These are phyloP conservation scores for Trichoderma harzianum DNA, from an alignment of 2,329 filamentous ascomycete species.

Conservation along the genomic window DNA sequence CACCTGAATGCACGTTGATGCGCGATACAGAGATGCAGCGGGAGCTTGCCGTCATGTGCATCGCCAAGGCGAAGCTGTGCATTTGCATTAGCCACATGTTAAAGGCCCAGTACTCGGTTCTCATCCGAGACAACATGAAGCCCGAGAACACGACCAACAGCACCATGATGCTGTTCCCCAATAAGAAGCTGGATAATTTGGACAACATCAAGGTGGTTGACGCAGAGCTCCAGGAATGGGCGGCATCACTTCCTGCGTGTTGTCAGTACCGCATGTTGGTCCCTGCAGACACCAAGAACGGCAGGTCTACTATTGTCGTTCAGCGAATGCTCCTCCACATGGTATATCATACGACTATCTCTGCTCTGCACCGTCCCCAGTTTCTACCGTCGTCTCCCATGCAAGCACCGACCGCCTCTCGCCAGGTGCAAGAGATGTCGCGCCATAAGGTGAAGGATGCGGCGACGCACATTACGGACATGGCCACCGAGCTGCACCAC, in stretches of 20 bases:
- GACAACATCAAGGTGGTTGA: constrained; percentile 79
- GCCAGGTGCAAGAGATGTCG: constrained; percentile 77
- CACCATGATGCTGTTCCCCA: constrained; percentile 87
- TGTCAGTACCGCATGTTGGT: constrained; percentile 64
- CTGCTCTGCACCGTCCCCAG: constrained; percentile 85
- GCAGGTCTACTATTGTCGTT: constrained; percentile 58
- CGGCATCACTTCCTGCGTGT: constrained; percentile 64
- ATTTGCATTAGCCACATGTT: constrained; percentile 87
- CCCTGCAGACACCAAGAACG: constrained; percentile 55
- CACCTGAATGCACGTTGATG: constrained; percentile 66
- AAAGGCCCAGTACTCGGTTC: constrained; percentile 85
- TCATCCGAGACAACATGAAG: constrained; percentile 78
- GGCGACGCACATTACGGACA: constrained; percentile 79
- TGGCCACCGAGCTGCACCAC: constrained; percentile 72
- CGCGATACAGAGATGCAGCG: constrained; percentile 70
- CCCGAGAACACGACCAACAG: constrained; percentile 71
- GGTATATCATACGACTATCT: constrained; percentile 89
- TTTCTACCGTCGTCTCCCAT: constrained; percentile 72
- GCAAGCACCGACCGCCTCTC: constrained; percentile 50
- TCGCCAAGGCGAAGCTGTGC: constrained; percentile 86
- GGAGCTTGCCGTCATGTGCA: constrained; percentile 81
- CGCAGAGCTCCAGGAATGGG: constrained; percentile 74
- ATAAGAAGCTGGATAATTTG: constrained; percentile 78
- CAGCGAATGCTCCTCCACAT: constrained; percentile 88
- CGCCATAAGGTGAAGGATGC: constrained; percentile 79